Evolutionary conservation across 768 basidiomycete genomes (phyloP).

Genomic region (Termitomyces heimii): DNA sequence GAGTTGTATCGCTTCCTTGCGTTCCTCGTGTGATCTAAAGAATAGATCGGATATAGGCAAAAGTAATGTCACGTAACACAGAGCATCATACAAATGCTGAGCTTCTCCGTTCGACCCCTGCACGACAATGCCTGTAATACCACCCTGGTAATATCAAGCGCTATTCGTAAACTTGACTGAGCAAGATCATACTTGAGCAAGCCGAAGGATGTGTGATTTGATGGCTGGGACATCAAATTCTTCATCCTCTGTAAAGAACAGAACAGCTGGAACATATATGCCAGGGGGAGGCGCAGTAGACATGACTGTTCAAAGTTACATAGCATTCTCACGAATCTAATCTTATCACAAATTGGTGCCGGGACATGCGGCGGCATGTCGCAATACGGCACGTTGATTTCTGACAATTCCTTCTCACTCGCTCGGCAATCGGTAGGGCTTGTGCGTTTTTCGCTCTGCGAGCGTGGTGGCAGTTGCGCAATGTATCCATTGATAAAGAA

Average conservation of each 20-base stretch:
- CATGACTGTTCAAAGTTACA: conserved; percentile 5
- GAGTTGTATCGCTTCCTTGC: conserved; percentile 53
- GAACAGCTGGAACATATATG: conserved; percentile 72
- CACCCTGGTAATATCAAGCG: conserved; percentile 43
- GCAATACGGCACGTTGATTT: conserved; percentile 4
- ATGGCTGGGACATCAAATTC: conserved; percentile 65
- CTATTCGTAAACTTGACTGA: conserved; percentile 7
- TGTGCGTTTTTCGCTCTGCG: neutral
- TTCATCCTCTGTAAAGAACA: conserved; percentile 67
- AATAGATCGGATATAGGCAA: neutral
- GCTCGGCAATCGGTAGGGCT: neutral
- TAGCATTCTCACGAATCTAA: conserved; percentile 8
- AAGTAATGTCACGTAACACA: neutral
- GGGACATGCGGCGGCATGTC: conserved; percentile 12
- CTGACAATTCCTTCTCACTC: neutral
- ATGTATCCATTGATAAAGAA: conserved; percentile 16
- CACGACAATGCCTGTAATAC: conserved; percentile 65
- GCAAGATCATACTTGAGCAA: conserved; percentile 51
- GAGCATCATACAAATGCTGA: conserved; percentile 47
- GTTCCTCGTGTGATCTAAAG: conserved; percentile 56
- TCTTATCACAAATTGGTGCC: conserved; percentile 11
- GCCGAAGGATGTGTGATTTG: conserved; percentile 62
- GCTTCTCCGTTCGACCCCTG: conserved; percentile 78
- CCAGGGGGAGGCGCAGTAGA: conserved; percentile 54
- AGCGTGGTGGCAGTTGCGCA: neutral